Evolutionary conservation across 2,329 filamentous ascomycete species (phyloP).

Genomic region (Botrytis elliptica): DNA sequence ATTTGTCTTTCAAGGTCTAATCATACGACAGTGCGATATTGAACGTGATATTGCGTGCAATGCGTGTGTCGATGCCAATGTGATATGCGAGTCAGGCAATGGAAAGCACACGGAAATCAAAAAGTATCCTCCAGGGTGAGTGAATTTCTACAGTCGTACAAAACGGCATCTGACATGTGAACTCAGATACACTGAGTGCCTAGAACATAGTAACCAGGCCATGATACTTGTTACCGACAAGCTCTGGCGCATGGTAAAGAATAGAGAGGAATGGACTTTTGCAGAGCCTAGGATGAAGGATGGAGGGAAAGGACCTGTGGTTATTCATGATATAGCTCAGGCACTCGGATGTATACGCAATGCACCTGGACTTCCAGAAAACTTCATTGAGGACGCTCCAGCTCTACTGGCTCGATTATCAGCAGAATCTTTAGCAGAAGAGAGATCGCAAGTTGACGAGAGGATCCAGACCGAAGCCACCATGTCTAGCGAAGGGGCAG

Average conservation of each 20-base stretch:
- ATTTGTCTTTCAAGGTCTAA: neutral
- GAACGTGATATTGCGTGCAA: conserved; percentile 10
- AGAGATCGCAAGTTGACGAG: neutral
- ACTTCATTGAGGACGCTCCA: conserved; percentile 1
- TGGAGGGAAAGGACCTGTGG: conserved; percentile 10
- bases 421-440: neutral
- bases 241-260: conserved; percentile 3
- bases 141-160: neutral
- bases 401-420: neutral
- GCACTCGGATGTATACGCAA: conserved; percentile 13
- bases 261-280: conserved; percentile 10
- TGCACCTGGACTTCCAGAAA: conserved; percentile 7
- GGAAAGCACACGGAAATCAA: conserved; percentile 14
- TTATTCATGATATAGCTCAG: conserved; percentile 15
- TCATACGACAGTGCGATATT: conserved; percentile 6
- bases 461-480: neutral
- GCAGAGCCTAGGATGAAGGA: conserved; percentile 13
- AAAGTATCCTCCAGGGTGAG: conserved; percentile 11
- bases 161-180: neutral
- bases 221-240: conserved; percentile 14
- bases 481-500: neutral
- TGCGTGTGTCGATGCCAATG: conserved; percentile 16
- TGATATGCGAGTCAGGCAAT: conserved; percentile 7
- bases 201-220: conserved; percentile 3
- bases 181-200: conserved; percentile 9